A percentile compares a stretch with the other conserved stretches of the same genome.
phyloP scores from a whole-genome alignment of 371 early-diverging fungal genomes.

The Syncephalastrum racemosum region DNA sequence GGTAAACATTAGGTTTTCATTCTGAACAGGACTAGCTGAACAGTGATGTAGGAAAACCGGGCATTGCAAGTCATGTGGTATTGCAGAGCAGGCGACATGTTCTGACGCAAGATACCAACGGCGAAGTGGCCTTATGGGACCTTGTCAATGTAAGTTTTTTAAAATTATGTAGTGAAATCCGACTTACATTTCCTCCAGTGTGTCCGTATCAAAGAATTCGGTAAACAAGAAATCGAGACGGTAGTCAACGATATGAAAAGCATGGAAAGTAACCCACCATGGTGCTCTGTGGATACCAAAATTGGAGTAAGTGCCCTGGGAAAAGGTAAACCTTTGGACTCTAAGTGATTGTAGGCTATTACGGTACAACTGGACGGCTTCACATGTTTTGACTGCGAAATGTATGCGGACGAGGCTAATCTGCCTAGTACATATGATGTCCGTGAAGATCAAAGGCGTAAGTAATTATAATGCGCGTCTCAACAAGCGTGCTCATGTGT shows the following conservation, averaged over 20 bases:
- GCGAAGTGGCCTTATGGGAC: slow-evolving; percentile 89
- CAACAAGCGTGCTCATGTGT: background rate
- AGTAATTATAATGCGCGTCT: slow-evolving; percentile 1
- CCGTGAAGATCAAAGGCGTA: slow-evolving; percentile 74
- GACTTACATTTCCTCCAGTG: slow-evolving; percentile 36
- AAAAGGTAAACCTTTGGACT: background rate
- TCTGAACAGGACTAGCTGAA: background rate
- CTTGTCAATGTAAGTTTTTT: slow-evolving; percentile 59
- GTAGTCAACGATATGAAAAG: slow-evolving; percentile 68
- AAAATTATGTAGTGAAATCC: background rate
- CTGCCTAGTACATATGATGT: slow-evolving; percentile 46
- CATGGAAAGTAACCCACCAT: slow-evolving; percentile 80
- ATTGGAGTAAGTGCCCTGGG: slow-evolving; percentile 63
- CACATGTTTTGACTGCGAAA: slow-evolving; percentile 80
- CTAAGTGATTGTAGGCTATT: slow-evolving; percentile 47
- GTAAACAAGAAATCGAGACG: slow-evolving; percentile 57
- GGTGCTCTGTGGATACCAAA: slow-evolving; percentile 91
- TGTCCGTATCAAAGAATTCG: slow-evolving; percentile 55
- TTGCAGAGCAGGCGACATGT: slow-evolving; percentile 86
- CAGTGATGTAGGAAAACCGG: slow-evolving; percentile 54
- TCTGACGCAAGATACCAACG: slow-evolving; percentile 82
- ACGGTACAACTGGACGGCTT: slow-evolving; percentile 85
- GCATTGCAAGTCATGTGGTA: slow-evolving; percentile 65
- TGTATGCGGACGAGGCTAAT: slow-evolving; percentile 77
- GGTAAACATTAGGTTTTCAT: slow-evolving; percentile 18